A percentile compares a stretch with the other conserved stretches of the same genome.
Evolutionary conservation across 1,284 basidiomycete species (phyloP).

Genomic region (Cryptococcus sp.): DNA sequence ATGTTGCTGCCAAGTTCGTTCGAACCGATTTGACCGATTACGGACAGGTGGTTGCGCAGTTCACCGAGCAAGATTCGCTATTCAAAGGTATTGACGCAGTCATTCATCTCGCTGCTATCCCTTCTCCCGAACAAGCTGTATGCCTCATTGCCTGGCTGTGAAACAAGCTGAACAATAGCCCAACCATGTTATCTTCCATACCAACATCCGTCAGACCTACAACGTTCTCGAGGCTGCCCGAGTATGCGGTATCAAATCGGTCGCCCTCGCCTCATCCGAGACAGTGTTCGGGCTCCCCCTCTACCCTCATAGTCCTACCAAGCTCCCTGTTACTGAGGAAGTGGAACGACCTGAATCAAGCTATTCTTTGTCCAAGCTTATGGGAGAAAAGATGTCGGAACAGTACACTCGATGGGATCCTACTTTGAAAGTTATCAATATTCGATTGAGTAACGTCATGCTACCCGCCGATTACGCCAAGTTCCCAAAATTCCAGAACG

Average conservation of each 20-base stretch:
- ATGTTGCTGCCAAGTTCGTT: constrained; percentile 31
- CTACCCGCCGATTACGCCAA: constrained; percentile 41
- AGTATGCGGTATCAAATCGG: constrained; percentile 40
- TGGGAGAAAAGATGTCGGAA: constrained; percentile 47
- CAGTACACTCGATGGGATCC: constrained; percentile 46
- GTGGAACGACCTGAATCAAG: constrained; percentile 44
- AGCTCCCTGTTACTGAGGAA: constrained; percentile 43
- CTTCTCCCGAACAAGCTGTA: constrained; percentile 39
- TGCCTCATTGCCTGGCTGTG: constrained; percentile 2
- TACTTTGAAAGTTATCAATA: constrained; percentile 42
- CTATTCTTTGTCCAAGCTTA: constrained; percentile 45
- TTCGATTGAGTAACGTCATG: constrained; percentile 48
- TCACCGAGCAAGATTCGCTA: constrained; percentile 39
- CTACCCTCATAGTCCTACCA: constrained; percentile 34
- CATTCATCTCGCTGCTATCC: constrained; percentile 47
- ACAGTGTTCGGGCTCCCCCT: constrained; percentile 48
- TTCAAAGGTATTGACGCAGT: constrained; percentile 44
- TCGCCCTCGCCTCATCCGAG: constrained; percentile 44
- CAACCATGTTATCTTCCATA: constrained; percentile 42
- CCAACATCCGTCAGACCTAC: constrained; percentile 43
- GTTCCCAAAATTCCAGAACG: constrained; percentile 47
- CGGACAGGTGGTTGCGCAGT: constrained; percentile 35
- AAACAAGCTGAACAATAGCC: constrained; percentile 10
- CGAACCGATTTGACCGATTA: constrained; percentile 41
- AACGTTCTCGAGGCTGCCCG: constrained; percentile 47